Evolutionary conservation across 345 rosid genomes (phyloP), one percentile per base, ranked within the genome.

Genomic region (Nephelium lappaceum): DNA sequence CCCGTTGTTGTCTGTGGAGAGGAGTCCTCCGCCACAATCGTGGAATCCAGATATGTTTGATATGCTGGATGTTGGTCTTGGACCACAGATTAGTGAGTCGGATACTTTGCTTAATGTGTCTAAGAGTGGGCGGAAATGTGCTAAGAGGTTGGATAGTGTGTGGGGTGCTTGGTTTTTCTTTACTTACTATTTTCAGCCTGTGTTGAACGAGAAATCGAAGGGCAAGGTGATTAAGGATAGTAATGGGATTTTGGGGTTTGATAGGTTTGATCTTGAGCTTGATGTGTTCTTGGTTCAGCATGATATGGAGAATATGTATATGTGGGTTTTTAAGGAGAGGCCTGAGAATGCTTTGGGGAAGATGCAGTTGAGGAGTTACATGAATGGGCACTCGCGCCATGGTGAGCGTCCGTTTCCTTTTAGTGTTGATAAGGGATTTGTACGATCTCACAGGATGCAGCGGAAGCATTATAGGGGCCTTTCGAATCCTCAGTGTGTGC

Each of bases 161-260:
- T 87, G 92, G 92, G 92, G 92, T 79, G 90, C 89, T 53, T 89
- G 92, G 87, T 82, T 89, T 80, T 89, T 89, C 71, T 89, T 89
- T 69, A 87, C 80, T 76, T 85, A 84, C 79, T 89, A 87, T 75
- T 89, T 89, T 76, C 85, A 85, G 88, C 92, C 92, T 36, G 92
- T 84, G 71, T 66, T 87, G 80, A 87, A 87, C 62, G 92, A 89
- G 81, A 89, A 84, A 73, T 85, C 90, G 6, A 89, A 89, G 85
- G 69, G 80, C 81, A 88, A 88, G 84, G 72, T 85, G 27, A 73
- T 73, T 6, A 75, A 84, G 82, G 92, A 89, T 21, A 70, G 72
- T 18, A 85, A 84, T 60, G 87, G 92, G 36, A 36, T 84, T 14
- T 82, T 85, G 1, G 92, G 86, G n/a, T 87, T 76, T 78, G 90